Evolutionary conservation across 1,284 basidiomycete species (phyloP).

Genomic region (Ustilago vetiveriae): DNA sequence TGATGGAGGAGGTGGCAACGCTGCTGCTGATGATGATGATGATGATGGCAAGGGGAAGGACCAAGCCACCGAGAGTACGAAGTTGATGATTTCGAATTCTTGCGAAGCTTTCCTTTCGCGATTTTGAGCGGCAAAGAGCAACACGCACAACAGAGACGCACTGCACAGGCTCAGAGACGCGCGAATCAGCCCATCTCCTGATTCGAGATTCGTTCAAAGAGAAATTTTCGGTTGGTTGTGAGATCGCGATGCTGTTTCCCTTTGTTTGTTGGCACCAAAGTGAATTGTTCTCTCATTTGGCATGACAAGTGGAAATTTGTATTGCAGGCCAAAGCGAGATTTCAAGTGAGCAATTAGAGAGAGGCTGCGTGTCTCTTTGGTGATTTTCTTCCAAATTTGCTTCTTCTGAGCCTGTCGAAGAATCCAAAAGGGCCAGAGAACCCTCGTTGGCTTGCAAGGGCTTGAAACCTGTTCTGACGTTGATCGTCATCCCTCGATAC

Average conservation of each 20-base stretch:
- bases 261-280: neutral
- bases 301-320: constrained; percentile 6
- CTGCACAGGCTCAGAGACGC: neutral
- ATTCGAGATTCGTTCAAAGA: neutral
- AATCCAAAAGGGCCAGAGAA: too few species aligned
- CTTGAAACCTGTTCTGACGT: too few species aligned
- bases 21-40: constrained; percentile 1
- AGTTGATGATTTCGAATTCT: too few species aligned
- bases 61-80: too few species aligned
- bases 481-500: neutral
- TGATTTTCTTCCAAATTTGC: constrained; percentile 41
- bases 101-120: constrained; percentile 1
- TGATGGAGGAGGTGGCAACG: neutral
- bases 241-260: neutral
- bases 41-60: neutral
- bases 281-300: too few species aligned
- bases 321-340: neutral
- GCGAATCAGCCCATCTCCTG: constrained; percentile 6
- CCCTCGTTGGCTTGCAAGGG: too few species aligned
- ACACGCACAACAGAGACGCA: too few species aligned
- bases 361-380: neutral
- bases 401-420: neutral
- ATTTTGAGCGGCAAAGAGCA: too few species aligned
- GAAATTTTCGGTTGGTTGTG: too few species aligned
- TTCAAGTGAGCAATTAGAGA: too few species aligned